A percentile compares a stretch with the other conserved stretches of the same genome.
Conservation (phyloP, 2,329 filamentous ascomycete species). For the Pseudogymnoascus sp. region DNA sequence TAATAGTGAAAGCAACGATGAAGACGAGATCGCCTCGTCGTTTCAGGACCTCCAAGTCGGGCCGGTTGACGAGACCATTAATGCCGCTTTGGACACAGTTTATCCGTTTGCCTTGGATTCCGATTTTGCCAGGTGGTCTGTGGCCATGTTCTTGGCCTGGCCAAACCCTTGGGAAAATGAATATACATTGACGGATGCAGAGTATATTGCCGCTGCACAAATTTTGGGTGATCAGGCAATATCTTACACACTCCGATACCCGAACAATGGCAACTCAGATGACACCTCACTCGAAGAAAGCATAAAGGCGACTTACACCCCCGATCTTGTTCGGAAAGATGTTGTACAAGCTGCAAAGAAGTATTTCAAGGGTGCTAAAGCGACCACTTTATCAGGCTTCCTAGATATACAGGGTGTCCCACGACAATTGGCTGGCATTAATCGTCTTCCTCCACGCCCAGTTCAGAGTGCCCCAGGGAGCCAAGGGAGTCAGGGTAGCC, state of each 20-base stretch:
- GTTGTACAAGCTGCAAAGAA: conserved; percentile 38
- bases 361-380: conserved; percentile 36
- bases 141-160: conserved; percentile 51
- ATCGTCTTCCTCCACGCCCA: conserved; percentile 35
- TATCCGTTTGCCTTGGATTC: conserved; percentile 25
- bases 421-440: conserved; percentile 41
- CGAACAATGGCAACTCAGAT: conserved; percentile 20
- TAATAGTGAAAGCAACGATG: conserved; percentile 14
- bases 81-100: conserved; percentile 20
- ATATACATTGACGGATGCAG: conserved; percentile 41
- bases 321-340: conserved; percentile 36
- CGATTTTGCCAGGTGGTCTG: conserved; percentile 32
- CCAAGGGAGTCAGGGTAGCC: neutral
- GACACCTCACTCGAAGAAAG: conserved; percentile 11
- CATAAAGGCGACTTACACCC: neutral
- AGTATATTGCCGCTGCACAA: conserved; percentile 60
- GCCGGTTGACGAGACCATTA: conserved; percentile 14
- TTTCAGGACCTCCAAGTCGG: conserved; percentile 26
- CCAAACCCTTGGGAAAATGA: conserved; percentile 42
- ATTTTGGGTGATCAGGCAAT: conserved; percentile 64
- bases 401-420: conserved; percentile 52
- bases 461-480: conserved; percentile 11
- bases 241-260: conserved; percentile 37
- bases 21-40: conserved; percentile 26
- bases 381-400: conserved; percentile 41